Evolutionary conservation across 1,139 yeast genomes (phyloP).

Genomic region (Saccharomyces pastorianus): DNA sequence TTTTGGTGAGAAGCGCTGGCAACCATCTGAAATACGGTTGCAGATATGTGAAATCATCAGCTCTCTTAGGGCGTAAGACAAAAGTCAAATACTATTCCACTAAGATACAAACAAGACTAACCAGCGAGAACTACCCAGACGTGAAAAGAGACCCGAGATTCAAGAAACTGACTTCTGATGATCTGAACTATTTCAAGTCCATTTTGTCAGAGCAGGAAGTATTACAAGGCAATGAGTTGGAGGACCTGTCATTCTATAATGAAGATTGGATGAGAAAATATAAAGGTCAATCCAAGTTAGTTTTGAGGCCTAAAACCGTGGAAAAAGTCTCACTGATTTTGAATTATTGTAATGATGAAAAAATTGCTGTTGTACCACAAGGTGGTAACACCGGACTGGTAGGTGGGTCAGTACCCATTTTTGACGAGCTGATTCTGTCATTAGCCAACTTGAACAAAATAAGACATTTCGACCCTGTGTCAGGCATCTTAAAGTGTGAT

Average conservation of each 20-base stretch:
- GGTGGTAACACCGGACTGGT: conserved; percentile 96
- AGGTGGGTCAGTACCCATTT: conserved; percentile 88
- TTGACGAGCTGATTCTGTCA: conserved; percentile 78
- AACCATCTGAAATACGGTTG: not conserved
- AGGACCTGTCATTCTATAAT: conserved; percentile 52
- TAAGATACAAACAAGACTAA: conserved; percentile 27
- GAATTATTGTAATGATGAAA: conserved; percentile 71
- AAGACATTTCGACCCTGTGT: conserved; percentile 71
- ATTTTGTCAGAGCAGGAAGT: conserved; percentile 46
- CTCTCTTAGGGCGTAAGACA: not conserved
- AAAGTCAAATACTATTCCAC: conserved; percentile 1
- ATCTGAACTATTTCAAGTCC: conserved; percentile 51
- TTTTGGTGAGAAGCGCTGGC: not conserved
- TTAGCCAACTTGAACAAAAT: conserved; percentile 65
- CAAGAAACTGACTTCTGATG: conserved; percentile 44
- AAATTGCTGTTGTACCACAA: conserved; percentile 80
- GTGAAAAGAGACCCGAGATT: conserved; percentile 42
- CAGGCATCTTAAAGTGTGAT: conserved; percentile 81
- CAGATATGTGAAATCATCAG: not conserved
- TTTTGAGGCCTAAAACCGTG: conserved; percentile 76
- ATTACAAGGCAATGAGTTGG: conserved; percentile 39
- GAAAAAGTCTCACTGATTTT: conserved; percentile 71
- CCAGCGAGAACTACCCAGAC: conserved; percentile 55
- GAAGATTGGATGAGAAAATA: conserved; percentile 97
- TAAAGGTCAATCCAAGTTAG: conserved; percentile 74